These are phyloP conservation scores for Trypanosoma cruzi DNA, from an alignment of 208 protist genomes.

Conservation along the genomic window DNA sequence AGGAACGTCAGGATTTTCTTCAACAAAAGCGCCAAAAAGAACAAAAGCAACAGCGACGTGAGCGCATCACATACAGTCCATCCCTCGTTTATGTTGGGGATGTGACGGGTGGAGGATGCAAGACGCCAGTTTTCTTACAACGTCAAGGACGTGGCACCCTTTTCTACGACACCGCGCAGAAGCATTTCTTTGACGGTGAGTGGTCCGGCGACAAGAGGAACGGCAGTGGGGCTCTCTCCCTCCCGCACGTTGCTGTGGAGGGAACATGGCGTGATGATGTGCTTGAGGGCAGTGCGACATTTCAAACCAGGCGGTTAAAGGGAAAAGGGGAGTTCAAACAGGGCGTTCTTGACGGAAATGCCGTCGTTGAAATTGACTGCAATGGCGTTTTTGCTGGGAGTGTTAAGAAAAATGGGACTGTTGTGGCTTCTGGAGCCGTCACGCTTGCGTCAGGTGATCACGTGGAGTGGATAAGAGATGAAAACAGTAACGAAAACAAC, in stretches of 20 bases:
- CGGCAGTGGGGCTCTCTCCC: constrained; percentile 49
- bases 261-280: constrained; percentile 54
- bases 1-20: neutral
- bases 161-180: constrained; percentile 39
- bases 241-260: constrained; percentile 46
- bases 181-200: constrained; percentile 44
- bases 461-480: constrained; percentile 48
- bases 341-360: constrained; percentile 30
- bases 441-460: constrained; percentile 47
- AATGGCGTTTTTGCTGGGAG: constrained; percentile 45
- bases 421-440: constrained; percentile 31
- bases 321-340: constrained; percentile 24
- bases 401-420: constrained; percentile 23
- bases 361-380: constrained; percentile 49
- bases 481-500: neutral
- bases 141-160: constrained; percentile 36
- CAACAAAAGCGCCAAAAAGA: neutral
- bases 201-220: constrained; percentile 59
- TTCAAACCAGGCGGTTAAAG: constrained; percentile 37
- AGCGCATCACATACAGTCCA: constrained; percentile 32
- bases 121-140: constrained; percentile 4
- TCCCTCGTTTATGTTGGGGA: constrained; percentile 31
- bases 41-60: constrained; percentile 13
- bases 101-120: constrained; percentile 25
- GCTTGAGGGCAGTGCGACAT: constrained; percentile 31